These are phyloP conservation scores for Eucalyptus rudis DNA, from an alignment of 345 rosid genomes.

Conservation along the genomic window DNA sequence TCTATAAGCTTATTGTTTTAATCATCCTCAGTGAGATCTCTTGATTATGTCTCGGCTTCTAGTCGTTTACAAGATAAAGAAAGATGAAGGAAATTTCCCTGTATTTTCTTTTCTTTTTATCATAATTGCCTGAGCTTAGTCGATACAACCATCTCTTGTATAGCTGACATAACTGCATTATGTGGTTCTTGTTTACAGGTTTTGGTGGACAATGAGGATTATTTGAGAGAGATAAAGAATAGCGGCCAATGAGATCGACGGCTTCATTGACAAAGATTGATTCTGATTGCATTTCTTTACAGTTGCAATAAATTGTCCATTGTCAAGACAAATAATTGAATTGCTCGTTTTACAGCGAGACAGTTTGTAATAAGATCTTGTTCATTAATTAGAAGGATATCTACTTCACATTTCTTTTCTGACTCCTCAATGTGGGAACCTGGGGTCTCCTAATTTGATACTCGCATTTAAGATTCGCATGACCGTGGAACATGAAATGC, in stretches of 20 bases:
- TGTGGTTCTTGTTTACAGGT: constrained; percentile 1
- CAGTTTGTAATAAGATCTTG: background rate
- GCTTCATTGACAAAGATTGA: background rate
- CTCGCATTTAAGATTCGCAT: background rate
- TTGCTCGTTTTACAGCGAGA: background rate
- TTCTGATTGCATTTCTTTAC: background rate
- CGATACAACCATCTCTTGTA: background rate
- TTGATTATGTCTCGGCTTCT: background rate
- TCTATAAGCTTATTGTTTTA: background rate
- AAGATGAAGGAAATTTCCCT: background rate
- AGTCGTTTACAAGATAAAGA: background rate
- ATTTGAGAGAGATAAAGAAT: constrained; percentile 12
- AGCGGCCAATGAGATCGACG: background rate
- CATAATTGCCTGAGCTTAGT: background rate
- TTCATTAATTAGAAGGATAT: background rate
- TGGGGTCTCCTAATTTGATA: background rate
- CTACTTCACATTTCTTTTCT: background rate
- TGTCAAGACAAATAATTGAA: background rate
- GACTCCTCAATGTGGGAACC: background rate
- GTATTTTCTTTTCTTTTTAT: background rate
- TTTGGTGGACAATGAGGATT: constrained; percentile 31
- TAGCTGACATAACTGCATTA: background rate
- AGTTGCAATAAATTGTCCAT: background rate
- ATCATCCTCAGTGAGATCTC: background rate
- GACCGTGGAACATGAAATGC: background rate